Base-by-base conservation (phyloP, 2,329 filamentous ascomycete genomes). In the Fusarium proliferatum region DNA sequence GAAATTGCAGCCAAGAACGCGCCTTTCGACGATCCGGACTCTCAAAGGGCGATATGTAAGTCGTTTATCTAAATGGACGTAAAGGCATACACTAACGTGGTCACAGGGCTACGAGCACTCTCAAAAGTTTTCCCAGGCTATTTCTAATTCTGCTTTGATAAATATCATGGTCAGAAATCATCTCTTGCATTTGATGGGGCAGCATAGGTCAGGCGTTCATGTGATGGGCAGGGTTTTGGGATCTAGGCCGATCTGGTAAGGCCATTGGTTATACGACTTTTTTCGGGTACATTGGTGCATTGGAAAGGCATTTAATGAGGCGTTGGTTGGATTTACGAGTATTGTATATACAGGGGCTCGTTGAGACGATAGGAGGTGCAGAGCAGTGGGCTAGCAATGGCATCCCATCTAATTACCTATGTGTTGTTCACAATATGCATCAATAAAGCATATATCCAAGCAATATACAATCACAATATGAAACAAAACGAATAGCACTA, bases 41-140 rank as follows among this genome's bases (percentile, higher is more conserved):
- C 79, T 55, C 78, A 79, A 55, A 80, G 79, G 67, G 81, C 83
- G 39, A 79, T 80, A 67, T 85, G 84, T 85, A 75, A 81, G 84
- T 81, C 46, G 6, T 41, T 16, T 3, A 16, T 34, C 11, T 8
- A 7, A 53, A 16, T 16, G 12, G 16, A 23, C 8, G 43, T 43
- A 28, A 19, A 23, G 39, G n/a, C 28, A 43, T 55, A n/a, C 61
- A 60, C 67, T 78, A 48, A 78, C 69, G n/a, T 45, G 7, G 9
- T 9, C 16, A 6, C 61, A 86, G 85, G 85, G 85, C 82, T 83
- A 59, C 84, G 82, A 64, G 81, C 80, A 59, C 77, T 85, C 61
- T 80, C 82, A 41, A 85, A 84, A 48, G 79, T 86, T 58, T 86
- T 86, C 60, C 85, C 85, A 9, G 82, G 82, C 28, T 81, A 83